A percentile compares a stretch with the other conserved stretches of the same genome.
These are phyloP conservation scores for Primulina tabacum DNA, from an alignment of 257 asterid genomes.

Conservation along the genomic window DNA sequence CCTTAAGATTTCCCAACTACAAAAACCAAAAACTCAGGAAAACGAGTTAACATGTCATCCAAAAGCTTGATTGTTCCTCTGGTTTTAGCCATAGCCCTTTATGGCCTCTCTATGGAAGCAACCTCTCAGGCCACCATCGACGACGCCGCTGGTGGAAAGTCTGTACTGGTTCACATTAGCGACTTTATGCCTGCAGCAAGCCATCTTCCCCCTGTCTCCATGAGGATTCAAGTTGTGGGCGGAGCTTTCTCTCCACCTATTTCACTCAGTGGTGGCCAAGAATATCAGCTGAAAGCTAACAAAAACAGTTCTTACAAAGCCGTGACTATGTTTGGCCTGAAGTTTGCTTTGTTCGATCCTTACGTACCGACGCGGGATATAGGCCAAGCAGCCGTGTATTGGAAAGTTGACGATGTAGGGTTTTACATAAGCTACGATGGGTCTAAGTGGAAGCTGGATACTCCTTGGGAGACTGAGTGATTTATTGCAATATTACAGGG, in stretches of 20 bases:
- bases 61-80: constrained; percentile 5
- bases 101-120: not conserved
- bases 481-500: too few species aligned
- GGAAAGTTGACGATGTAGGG: constrained; percentile 25
- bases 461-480: not conserved
- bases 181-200: not conserved
- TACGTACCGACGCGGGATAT: constrained; percentile 23
- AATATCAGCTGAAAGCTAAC: not conserved
- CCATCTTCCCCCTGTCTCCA: not conserved
- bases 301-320: not conserved
- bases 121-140: not conserved
- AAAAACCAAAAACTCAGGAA: not conserved
- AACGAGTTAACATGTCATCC: constrained; percentile 12
- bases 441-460: not conserved
- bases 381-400: constrained; percentile 16
- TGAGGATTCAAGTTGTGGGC: not conserved
- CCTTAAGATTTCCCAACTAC: too few species aligned
- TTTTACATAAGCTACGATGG: constrained; percentile 18
- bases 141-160: not conserved
- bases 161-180: constrained; percentile 1
- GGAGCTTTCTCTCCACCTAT: not conserved
- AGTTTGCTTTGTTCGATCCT: constrained; percentile 12
- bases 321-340: not conserved
- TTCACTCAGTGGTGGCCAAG: constrained; percentile 12
- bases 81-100: constrained; percentile 7